Evolutionary conservation across 2,329 filamentous ascomycete species (phyloP).

Genomic region (Colletotrichum aenigma): DNA sequence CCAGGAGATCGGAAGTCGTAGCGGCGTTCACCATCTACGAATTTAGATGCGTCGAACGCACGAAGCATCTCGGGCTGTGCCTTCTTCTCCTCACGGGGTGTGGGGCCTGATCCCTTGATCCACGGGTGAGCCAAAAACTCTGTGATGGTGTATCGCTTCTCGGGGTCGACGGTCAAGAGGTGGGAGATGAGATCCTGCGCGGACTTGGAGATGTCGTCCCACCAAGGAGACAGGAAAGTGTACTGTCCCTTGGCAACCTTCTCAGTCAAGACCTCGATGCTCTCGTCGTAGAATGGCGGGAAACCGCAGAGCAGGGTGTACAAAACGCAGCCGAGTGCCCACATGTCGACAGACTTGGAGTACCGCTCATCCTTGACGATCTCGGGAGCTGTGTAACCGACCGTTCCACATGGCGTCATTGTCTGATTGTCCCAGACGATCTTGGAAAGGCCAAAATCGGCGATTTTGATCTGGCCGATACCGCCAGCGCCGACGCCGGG

Average conservation of each 20-base stretch:
- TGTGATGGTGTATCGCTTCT: constrained; percentile 91
- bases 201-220: constrained; percentile 96
- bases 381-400: constrained; percentile 96
- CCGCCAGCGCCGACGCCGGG: constrained; percentile 82
- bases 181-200: constrained; percentile 95
- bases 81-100: constrained; percentile 64
- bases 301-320: constrained; percentile 98
- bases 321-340: constrained; percentile 94
- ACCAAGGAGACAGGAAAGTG: constrained; percentile 98
- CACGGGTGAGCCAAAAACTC: constrained; percentile 96
- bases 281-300: constrained; percentile 98
- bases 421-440: constrained; percentile 98
- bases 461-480: constrained; percentile 95
- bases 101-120: constrained; percentile 72
- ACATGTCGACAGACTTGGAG: constrained; percentile 99
- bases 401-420: constrained; percentile 98
- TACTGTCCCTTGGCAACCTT: constrained; percentile 97
- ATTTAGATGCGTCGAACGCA: constrained; percentile 60
- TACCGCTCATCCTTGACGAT: constrained; percentile 99
- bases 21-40: constrained; percentile 66
- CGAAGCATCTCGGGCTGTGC: constrained; percentile 50
- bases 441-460: constrained; percentile 96
- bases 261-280: constrained; percentile 94
- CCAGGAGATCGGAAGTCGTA: constrained; percentile 96
- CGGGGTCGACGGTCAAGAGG: constrained; percentile 90